These are phyloP conservation scores for Metarhizium sp. DNA, from an alignment of 2,329 filamentous ascomycete species.

Conservation along the genomic window DNA sequence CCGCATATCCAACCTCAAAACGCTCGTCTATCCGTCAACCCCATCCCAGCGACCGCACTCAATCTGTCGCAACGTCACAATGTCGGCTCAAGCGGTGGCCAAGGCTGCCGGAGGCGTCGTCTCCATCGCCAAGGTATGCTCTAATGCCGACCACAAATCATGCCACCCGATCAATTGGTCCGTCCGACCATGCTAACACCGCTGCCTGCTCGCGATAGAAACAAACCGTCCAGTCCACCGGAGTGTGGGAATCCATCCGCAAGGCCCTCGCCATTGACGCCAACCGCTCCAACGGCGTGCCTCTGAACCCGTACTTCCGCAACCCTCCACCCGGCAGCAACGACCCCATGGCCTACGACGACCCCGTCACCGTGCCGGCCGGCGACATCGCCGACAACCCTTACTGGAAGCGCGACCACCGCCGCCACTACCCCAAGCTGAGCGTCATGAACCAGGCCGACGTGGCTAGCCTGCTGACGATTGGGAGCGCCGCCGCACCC, in stretches of 20 bases:
- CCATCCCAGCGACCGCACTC: constrained; percentile 8
- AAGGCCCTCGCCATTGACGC: constrained; percentile 72
- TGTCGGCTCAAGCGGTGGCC: constrained; percentile 52
- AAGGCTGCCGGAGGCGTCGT: constrained; percentile 47
- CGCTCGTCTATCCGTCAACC: constrained; percentile 4
- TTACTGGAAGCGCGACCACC: constrained; percentile 80
- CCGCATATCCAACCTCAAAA: constrained; percentile 8
- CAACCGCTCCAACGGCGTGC: constrained; percentile 82
- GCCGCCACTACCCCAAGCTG: constrained; percentile 71
- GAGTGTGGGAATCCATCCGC: constrained; percentile 80
- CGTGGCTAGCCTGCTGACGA: constrained; percentile 71
- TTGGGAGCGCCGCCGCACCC: constrained; percentile 73
- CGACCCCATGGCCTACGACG: constrained; percentile 28
- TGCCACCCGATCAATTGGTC: not conserved
- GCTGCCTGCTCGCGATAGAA: constrained; percentile 50
- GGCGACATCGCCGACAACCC: constrained; percentile 34
- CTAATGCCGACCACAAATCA: not conserved
- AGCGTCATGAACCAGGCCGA: constrained; percentile 78
- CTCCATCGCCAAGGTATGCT: constrained; percentile 47
- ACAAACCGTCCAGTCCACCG: constrained; percentile 86
- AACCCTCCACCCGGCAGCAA: constrained; percentile 54
- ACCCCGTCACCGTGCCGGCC: constrained; percentile 49
- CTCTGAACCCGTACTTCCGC: constrained; percentile 87
- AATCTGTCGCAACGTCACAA: constrained; percentile 27
- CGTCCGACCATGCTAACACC: not conserved